Evolutionary conservation across 805 yeast genomes (phyloP), one percentile per base, ranked within the genome.

Genomic region (Suhomyces pyralidae): DNA sequence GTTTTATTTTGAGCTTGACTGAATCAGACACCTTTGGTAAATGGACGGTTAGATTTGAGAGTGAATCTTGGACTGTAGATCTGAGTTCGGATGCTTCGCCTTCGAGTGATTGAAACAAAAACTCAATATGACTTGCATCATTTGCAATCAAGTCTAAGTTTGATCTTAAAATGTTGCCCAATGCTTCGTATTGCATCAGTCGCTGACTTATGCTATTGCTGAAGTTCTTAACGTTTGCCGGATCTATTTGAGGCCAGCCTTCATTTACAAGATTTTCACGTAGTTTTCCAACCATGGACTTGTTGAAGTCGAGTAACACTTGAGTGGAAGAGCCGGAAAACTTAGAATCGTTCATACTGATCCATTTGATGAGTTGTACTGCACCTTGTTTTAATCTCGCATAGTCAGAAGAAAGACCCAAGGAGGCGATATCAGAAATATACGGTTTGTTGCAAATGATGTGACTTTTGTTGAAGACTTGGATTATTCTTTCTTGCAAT

Each of bases 111-210:
- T 84, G 83, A 56, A 91, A 84, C 17, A 92, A 68, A 61, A 90
- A 91, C 48, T 80, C 81, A 40, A 90, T 64, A 55, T 79, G 81
- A 0, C 78, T 64, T 36, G 85, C 67, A 59, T 83, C 84, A 12
- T 69, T 59, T 2, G 70, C 53, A 30, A 84, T 66, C 17, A 73
- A 63, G 0, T 63, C 58, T 0, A 81, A 73, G 40, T 79, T 73
- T 32, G 78, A 74, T 51, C 78, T 74, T 48, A 87, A 63, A 7
- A 92, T 74, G 19, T 82, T 78, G 1, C 96, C 94, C 22, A 92
- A 66, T 0, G 96, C 85, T 64, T 89, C 96, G 62, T 90, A 92
- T 58, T 88, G 90, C 38, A 77, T 68, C 60, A 80, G 78, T 58
- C 94, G 77, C 58, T 81, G 85, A 5, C 68, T 58, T 2, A 81